phyloP scores from a whole-genome alignment of 108 stramenopile species.

The Nitzschia palea region DNA sequence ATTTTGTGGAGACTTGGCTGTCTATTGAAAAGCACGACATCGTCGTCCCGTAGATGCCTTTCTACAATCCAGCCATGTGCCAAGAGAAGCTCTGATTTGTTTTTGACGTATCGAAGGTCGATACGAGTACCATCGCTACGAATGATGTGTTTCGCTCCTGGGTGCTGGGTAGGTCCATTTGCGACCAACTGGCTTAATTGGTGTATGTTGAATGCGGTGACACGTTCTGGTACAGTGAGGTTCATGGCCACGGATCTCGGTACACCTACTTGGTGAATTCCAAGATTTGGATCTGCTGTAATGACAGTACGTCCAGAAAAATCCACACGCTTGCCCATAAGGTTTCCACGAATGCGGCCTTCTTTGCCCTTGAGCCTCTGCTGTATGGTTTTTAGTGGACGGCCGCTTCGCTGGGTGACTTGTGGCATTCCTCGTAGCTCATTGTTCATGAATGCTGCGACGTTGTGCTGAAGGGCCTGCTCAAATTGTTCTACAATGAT shows the following conservation, averaged over 20 bases:
- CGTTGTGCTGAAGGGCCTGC: conserved; percentile 95
- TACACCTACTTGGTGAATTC: conserved; percentile 99
- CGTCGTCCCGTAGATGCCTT: conserved; percentile 95
- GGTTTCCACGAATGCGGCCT: conserved; percentile 98
- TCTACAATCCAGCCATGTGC: conserved; percentile 97
- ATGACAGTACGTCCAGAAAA: conserved; percentile 99
- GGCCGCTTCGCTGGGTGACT: conserved; percentile 93
- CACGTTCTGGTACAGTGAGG: conserved; percentile 96
- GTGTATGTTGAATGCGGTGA: conserved; percentile 93
- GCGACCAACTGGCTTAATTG: conserved; percentile 86
- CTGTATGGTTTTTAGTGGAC: conserved; percentile 94
- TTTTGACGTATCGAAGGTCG: conserved; percentile 93
- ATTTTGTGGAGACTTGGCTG: conserved; percentile 99
- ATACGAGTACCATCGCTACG: conserved; percentile 92
- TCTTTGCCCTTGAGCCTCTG: conserved; percentile 97
- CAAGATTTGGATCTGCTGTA: conserved; percentile 98
- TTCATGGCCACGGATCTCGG: conserved; percentile 96
- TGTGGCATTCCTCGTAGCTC: conserved; percentile 90
- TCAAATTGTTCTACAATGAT: conserved; percentile 96
- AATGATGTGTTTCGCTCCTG: conserved; percentile 97
- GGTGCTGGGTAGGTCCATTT: conserved; percentile 95
- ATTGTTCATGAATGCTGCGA: conserved; percentile 93
- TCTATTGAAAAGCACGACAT: conserved; percentile 98
- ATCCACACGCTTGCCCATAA: conserved; percentile 99
- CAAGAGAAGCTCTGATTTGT: conserved; percentile 90